Evolutionary conservation across 768 basidiomycete species (phyloP).

Genomic region (Xanthoconium purpureum): DNA sequence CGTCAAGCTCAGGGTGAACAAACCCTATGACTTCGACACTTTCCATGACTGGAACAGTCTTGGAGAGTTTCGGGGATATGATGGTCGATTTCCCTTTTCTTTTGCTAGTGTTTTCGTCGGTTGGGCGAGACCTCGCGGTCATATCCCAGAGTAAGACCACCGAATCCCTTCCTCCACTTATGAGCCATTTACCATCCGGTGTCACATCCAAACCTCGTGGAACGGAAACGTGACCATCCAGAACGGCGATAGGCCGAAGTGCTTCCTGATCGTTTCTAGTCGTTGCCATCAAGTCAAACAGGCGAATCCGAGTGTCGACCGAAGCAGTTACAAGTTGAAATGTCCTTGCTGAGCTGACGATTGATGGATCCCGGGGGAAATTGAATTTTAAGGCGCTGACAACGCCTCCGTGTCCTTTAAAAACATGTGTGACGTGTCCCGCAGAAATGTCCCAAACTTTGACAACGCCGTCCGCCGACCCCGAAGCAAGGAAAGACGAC

Average conservation of each 20-base stretch:
- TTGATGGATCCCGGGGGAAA: conserved; percentile 62
- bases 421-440: conserved; percentile 90
- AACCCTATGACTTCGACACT: conserved; percentile 86
- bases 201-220: conserved; percentile 88
- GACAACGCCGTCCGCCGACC: conserved; percentile 93
- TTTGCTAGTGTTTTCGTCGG: conserved; percentile 22
- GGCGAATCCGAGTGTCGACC: conserved; percentile 86
- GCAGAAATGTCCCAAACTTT: conserved; percentile 93
- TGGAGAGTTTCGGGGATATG: conserved; percentile 57
- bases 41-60: conserved; percentile 81
- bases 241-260: conserved; percentile 68
- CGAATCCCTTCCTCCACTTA: conserved; percentile 90
- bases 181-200: conserved; percentile 80
- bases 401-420: conserved; percentile 97
- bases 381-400: conserved; percentile 88
- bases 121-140: conserved; percentile 9
- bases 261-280: conserved; percentile 52
- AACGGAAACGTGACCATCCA: conserved; percentile 95
- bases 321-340: conserved; percentile 90
- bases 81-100: conserved; percentile 44
- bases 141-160: conserved; percentile 94
- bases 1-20: conserved; percentile 47
- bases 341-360: conserved; percentile 42
- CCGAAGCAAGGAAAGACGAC: conserved; percentile 89
- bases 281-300: conserved; percentile 81